phyloP scores from a whole-genome alignment of 1,284 basidiomycete species.

The Puccinia novopanici region DNA sequence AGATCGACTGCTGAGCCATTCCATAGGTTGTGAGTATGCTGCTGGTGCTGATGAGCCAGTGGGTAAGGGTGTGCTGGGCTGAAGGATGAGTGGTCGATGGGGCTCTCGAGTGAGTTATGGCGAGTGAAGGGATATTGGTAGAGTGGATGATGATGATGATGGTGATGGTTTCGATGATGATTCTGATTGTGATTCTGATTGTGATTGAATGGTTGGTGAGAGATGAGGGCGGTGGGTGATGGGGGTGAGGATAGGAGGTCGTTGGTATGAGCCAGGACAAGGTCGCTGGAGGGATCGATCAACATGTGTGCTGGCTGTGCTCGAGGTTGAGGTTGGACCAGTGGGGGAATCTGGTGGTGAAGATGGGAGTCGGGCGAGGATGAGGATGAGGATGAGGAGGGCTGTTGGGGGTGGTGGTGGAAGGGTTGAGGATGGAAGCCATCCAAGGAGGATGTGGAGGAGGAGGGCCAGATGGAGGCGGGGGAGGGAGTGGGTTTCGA shows the following conservation, averaged over 20 bases:
- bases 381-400: not conserved
- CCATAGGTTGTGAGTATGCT: not conserved
- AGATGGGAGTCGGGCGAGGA: not conserved
- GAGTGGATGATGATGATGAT: not conserved
- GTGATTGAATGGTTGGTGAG: not conserved
- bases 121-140: slow-evolving; percentile 5
- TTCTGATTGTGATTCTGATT: not conserved
- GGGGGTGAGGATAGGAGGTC: slow-evolving; percentile 9
- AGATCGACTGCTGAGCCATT: not conserved
- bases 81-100: slow-evolving; percentile 26
- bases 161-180: not conserved
- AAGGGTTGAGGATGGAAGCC: not conserved
- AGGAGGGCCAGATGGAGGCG: slow-evolving; percentile 11
- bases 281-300: slow-evolving; percentile 14
- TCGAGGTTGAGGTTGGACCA: slow-evolving; percentile 17
- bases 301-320: not conserved
- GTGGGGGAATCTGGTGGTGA: slow-evolving; percentile 7
- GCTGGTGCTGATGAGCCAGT: not conserved
- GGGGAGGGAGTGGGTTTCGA: not conserved
- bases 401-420: not conserved
- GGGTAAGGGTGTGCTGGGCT: not conserved
- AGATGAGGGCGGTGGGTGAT: slow-evolving; percentile 7
- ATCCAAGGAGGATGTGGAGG: not conserved
- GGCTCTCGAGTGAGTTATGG: slow-evolving; percentile 17
- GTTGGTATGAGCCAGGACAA: not conserved